Evolutionary conservation across 2,329 filamentous ascomycete genomes (phyloP).

Genomic region (Stagonosporopsis vannaccii): DNA sequence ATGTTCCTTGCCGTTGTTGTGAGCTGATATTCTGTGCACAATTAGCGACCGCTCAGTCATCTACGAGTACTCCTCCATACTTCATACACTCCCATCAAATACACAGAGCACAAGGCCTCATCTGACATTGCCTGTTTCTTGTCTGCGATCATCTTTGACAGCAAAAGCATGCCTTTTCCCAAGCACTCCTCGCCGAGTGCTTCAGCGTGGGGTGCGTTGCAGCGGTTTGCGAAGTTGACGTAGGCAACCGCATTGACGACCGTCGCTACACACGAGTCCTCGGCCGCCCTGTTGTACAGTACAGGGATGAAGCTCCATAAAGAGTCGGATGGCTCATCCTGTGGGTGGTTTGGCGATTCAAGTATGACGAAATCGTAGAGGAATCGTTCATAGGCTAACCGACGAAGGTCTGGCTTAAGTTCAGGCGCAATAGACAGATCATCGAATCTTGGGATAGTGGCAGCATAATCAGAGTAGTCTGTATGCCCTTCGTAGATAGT

Average conservation of each 20-base stretch:
- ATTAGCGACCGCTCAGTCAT: neutral
- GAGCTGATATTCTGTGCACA: slow-evolving; percentile 33
- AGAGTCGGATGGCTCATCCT: slow-evolving; percentile 30
- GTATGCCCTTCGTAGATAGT: neutral
- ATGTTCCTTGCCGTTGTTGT: slow-evolving; percentile 28
- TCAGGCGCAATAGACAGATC: slow-evolving; percentile 23
- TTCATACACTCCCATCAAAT: slow-evolving; percentile 42
- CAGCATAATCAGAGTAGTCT: neutral
- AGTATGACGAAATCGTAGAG: slow-evolving; percentile 42
- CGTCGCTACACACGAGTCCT: slow-evolving; percentile 34
- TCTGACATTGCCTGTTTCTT: slow-evolving; percentile 31
- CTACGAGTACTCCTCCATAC: slow-evolving; percentile 10
- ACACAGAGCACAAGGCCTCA: slow-evolving; percentile 35
- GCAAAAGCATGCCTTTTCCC: slow-evolving; percentile 29
- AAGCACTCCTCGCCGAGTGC: slow-evolving; percentile 33
- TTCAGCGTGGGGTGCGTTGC: slow-evolving; percentile 32
- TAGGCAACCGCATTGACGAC: slow-evolving; percentile 38
- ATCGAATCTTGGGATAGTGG: slow-evolving; percentile 11
- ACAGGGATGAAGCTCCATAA: slow-evolving; percentile 39
- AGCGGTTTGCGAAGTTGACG: slow-evolving; percentile 38
- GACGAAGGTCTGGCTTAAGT: slow-evolving; percentile 29
- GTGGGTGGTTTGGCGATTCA: slow-evolving; percentile 25
- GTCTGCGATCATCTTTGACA: slow-evolving; percentile 36
- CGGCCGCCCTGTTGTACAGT: slow-evolving; percentile 29
- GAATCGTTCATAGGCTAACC: slow-evolving; percentile 41